phyloP scores from a whole-genome alignment of 2,329 filamentous ascomycete genomes.

The Trichocomaceae sp. region DNA sequence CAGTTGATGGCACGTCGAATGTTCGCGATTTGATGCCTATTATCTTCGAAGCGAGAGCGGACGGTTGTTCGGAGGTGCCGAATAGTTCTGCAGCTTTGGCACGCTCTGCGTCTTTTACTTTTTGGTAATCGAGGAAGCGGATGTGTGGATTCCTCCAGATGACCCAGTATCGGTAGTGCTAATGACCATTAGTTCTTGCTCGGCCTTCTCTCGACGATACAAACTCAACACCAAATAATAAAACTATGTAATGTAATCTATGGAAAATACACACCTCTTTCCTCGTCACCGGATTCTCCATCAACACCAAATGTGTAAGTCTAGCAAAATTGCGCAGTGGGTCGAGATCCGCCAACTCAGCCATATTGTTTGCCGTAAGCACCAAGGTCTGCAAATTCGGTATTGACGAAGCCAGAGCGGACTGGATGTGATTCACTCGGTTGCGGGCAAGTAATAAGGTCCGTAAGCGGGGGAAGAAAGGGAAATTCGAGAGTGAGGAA shows the following conservation, averaged over 20 bases:
- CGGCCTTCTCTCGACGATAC: not conserved
- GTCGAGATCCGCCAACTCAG: constrained; percentile 81
- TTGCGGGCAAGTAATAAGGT: constrained; percentile 88
- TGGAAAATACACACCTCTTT: constrained; percentile 65
- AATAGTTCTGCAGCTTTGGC: constrained; percentile 72
- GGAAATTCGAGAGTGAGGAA: constrained; percentile 81
- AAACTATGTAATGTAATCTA: too few relatives aligned
- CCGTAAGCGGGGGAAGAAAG: constrained; percentile 77
- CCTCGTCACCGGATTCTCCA: constrained; percentile 83
- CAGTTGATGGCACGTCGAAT: constrained; percentile 49
- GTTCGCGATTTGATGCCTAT: constrained; percentile 75
- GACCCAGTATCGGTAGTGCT: constrained; percentile 91
- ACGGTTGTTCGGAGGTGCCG: constrained; percentile 68
- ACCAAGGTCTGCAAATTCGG: constrained; percentile 78
- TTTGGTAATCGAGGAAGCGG: constrained; percentile 85
- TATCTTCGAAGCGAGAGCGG: constrained; percentile 74
- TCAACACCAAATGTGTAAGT: constrained; percentile 71
- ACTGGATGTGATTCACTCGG: constrained; percentile 74
- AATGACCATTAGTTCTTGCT: not conserved
- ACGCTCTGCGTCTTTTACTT: constrained; percentile 82
- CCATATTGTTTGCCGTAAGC: constrained; percentile 73
- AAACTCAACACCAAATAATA: not conserved
- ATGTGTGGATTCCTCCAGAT: constrained; percentile 80
- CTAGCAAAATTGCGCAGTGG: constrained; percentile 61
- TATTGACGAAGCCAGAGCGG: constrained; percentile 64